Base-by-base conservation (phyloP, 75 land plant genomes). In the Selaginella tamariscina region DNA sequence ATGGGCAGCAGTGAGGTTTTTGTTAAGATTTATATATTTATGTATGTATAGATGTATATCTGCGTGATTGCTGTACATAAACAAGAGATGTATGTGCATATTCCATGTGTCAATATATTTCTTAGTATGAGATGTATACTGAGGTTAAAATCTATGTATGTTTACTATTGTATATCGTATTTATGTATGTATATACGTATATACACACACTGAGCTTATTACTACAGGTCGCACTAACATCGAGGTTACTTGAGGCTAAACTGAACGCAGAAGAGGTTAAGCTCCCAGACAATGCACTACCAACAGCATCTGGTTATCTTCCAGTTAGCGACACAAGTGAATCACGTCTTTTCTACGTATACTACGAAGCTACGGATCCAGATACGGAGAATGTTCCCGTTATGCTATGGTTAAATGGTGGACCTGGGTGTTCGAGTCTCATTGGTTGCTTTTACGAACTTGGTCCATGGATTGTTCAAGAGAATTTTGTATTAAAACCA, bases 401-500 rank as follows among this genome's bases (percentile, higher is more conserved):
- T 27, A 21, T 79, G 31, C 33, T 79, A 24, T 79, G 81, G 78
- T 44, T 79, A n/a, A 76, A 79, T 32, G 78, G 81, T 29, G 81
- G 81, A 28, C 81, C 78, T 1, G 81, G 81, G n/a, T 79, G 81
- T 78, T 79, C 81, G 21, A 79, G 81, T 68, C 65, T 79, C 30
- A 79, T 71, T 57, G 78, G 81, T 1, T 75, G 78, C 60, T 79
- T 79, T 65, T 79, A 79, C 33, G 81, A 79, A 66, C 63, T 79
- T 18, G 81, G 81, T 1, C 81, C 78, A 9, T 79, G 78, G 81
- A 29, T 56, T 18, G 27, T 75, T 26, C 55, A 26, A 1, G 74
- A 64, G 44, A 68, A 76, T 13, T 27, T 24, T 22, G 56, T 30
- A 2, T 69, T 79, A 1, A 29, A 39, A 1, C 68, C n/a, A 24